These are phyloP conservation scores for Heliocybe sulcata DNA, from an alignment of 1,284 basidiomycete species.

Conservation along the genomic window DNA sequence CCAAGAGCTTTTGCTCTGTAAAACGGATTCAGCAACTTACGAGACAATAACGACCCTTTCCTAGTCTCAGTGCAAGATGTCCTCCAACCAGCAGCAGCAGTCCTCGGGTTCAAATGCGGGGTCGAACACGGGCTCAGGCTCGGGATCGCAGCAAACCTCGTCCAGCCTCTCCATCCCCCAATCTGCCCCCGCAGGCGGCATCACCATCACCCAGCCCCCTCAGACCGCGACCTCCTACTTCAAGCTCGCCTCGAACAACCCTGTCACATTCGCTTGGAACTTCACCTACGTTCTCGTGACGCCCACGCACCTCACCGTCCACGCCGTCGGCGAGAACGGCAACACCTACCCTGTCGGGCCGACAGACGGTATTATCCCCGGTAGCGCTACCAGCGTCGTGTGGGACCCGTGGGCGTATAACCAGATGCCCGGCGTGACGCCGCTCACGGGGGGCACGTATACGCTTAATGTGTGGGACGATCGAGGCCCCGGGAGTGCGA, in stretches of 20 bases:
- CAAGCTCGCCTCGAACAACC: constrained; percentile 75
- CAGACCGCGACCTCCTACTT: constrained; percentile 78
- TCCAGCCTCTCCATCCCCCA: constrained; percentile 34
- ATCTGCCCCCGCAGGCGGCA: constrained; percentile 55
- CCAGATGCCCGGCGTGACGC: constrained; percentile 52
- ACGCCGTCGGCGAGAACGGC: constrained; percentile 78
- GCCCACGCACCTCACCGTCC: constrained; percentile 72
- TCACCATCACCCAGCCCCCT: constrained; percentile 76
- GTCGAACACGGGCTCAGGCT: not conserved
- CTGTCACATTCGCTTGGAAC: constrained; percentile 91
- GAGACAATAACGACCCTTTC: too few species aligned
- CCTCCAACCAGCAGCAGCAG: not conserved
- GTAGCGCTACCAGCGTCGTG: constrained; percentile 61
- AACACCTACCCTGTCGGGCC: constrained; percentile 87
- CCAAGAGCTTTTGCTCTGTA: too few species aligned
- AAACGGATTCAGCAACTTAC: too few species aligned
- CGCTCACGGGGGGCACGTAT: constrained; percentile 71
- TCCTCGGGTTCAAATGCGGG: too few species aligned
- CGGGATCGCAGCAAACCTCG: constrained; percentile 1
- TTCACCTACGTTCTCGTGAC: constrained; percentile 64
- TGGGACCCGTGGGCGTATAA: constrained; percentile 84
- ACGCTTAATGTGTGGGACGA: constrained; percentile 77
- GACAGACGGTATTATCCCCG: constrained; percentile 64
- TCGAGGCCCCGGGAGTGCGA: constrained; percentile 55
- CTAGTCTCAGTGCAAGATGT: too few species aligned